Evolutionary conservation across 148 eudicot genomes (phyloP).

Genomic region (Camellia sinensis): DNA sequence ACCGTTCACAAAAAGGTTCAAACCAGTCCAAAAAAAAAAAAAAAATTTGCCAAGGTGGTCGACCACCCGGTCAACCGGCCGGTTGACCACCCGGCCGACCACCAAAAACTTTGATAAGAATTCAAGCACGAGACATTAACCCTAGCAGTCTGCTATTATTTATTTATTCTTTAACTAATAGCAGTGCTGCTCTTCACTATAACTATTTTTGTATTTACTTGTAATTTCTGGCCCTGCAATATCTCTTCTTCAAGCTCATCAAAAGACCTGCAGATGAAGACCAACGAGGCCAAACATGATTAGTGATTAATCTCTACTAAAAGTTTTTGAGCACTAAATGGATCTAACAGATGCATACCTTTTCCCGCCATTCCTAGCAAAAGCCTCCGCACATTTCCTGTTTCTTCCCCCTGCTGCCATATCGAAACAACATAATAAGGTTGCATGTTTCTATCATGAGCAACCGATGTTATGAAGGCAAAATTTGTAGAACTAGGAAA

Average conservation of each 20-base stretch:
- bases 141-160: not conserved
- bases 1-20: no score
- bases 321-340: not conserved
- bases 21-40: no score
- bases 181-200: not conserved
- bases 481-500: not conserved
- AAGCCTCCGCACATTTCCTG: slow-evolving; percentile 91
- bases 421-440: slow-evolving; percentile 6
- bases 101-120: not conserved
- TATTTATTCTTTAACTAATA: no score
- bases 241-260: slow-evolving; percentile 92
- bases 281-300: not conserved
- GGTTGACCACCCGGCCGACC: no score
- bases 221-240: slow-evolving; percentile 92
- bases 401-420: slow-evolving; percentile 91
- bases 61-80: no score
- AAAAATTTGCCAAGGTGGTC: no score
- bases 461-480: not conserved
- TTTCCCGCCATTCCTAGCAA: slow-evolving; percentile 76
- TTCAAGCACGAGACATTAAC: not conserved
- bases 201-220: slow-evolving; percentile 38
- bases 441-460: not conserved
- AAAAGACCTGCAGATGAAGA: slow-evolving; percentile 54
- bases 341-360: slow-evolving; percentile 33
- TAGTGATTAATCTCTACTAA: not conserved